Percentiles rank a stretch among this genome's conserved stretches.
phyloP scores from a whole-genome alignment of 805 yeast species.

The Ogataea thermomethanolica region DNA sequence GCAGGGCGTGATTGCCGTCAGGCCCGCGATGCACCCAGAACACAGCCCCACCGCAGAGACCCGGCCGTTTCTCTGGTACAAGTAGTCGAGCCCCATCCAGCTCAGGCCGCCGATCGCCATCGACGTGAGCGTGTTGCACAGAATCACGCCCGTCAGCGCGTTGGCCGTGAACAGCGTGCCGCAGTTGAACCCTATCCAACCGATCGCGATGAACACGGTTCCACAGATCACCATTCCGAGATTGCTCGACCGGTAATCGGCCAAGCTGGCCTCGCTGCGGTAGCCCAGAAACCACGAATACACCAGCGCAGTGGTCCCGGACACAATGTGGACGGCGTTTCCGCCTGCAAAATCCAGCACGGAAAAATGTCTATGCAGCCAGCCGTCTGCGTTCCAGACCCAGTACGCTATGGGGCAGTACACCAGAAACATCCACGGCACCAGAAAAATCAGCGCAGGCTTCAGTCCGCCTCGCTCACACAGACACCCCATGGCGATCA shows the following conservation, averaged over 20 bases:
- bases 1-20: conserved; percentile 94
- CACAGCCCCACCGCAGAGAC: conserved; percentile 91
- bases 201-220: conserved; percentile 76
- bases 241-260: conserved; percentile 84
- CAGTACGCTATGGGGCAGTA: conserved; percentile 88
- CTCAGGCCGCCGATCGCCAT: conserved; percentile 80
- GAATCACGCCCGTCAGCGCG: conserved; percentile 71
- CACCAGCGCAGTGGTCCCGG: conserved; percentile 86
- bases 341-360: conserved; percentile 94
- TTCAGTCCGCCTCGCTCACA: conserved; percentile 85
- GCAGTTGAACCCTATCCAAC: conserved; percentile 91
- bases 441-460: conserved; percentile 73
- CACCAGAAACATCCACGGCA: conserved; percentile 82
- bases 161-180: conserved; percentile 79
- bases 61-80: conserved; percentile 52
- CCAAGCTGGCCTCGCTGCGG: conserved; percentile 58
- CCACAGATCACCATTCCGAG: conserved; percentile 81
- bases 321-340: conserved; percentile 83
- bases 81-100: conserved; percentile 80
- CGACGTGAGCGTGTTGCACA: conserved; percentile 77
- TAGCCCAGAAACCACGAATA: conserved; percentile 71
- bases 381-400: conserved; percentile 88
- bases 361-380: conserved; percentile 75
- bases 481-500: conserved; percentile 80
- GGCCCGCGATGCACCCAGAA: conserved; percentile 87